Conservation (phyloP, 495 filamentous ascomycete species). For the Lophiotrema nucula region DNA sequence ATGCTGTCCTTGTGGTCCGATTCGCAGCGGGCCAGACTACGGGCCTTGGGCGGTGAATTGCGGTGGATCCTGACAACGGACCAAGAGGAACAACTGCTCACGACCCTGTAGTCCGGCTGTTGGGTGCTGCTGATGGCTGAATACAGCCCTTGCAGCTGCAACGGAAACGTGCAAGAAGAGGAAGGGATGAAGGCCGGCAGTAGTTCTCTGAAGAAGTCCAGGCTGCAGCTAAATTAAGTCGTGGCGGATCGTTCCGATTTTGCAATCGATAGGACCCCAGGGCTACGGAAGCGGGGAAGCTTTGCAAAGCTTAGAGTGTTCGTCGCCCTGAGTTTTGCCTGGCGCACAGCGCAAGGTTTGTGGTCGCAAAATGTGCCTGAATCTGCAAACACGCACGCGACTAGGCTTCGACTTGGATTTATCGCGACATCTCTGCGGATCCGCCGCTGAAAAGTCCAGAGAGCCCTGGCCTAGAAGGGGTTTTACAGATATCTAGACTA, state of each 20-base stretch:
- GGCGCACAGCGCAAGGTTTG: no score
- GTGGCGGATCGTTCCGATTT: slow-evolving; percentile 13
- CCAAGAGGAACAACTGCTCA: not conserved
- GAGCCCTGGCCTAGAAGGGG: no score
- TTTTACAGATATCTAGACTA: no score
- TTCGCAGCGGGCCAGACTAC: not conserved
- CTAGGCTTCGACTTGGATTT: no score
- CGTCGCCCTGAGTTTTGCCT: no score
- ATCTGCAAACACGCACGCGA: not conserved
- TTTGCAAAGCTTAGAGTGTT: slow-evolving; percentile 18
- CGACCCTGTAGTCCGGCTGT: not conserved
- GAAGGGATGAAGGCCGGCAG: no score
- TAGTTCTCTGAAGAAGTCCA: no score
- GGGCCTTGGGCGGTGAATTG: slow-evolving; percentile 4
- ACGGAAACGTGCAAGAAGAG: no score
- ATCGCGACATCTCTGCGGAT: no score
- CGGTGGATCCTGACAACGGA: no score
- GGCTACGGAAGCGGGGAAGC: slow-evolving; percentile 26
- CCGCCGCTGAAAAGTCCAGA: no score
- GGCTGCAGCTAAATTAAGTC: slow-evolving; percentile 10
- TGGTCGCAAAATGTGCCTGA: not conserved
- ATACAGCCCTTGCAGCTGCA: no score
- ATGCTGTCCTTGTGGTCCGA: not conserved
- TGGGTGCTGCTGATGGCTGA: not conserved
- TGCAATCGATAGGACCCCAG: slow-evolving; percentile 1